Conservation (phyloP, 805 yeast genomes). For the Hanseniaspora lachancei region DNA sequence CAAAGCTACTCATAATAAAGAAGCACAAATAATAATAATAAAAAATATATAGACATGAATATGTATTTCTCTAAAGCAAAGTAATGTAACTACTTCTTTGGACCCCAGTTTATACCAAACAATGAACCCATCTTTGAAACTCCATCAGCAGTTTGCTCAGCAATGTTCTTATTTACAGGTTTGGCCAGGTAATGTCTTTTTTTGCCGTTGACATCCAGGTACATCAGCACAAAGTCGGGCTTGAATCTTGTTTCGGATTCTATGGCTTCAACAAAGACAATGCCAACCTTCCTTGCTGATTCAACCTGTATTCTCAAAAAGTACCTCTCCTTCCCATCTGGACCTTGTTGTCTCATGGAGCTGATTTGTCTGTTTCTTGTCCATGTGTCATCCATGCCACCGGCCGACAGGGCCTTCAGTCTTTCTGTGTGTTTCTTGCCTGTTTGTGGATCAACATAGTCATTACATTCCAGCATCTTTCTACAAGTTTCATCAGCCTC, state of each 20-base stretch:
- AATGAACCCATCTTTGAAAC: conserved; percentile 35
- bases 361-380: conserved; percentile 77
- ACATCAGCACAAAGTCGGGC: conserved; percentile 59
- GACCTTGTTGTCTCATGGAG: conserved; percentile 46
- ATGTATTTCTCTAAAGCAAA: not conserved
- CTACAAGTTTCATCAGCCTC: conserved; percentile 55
- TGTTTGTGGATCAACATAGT: conserved; percentile 18
- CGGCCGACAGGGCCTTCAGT: conserved; percentile 74
- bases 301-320: conserved; percentile 80
- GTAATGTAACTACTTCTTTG: conserved; percentile 36
- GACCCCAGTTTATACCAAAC: conserved; percentile 80
- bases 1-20: not conserved
- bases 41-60: not conserved
- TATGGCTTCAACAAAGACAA: conserved; percentile 69
- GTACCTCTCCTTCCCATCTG: conserved; percentile 67
- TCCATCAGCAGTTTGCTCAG: conserved; percentile 14
- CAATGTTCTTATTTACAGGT: conserved; percentile 41
- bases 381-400: conserved; percentile 56
- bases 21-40: not conserved
- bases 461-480: conserved; percentile 39
- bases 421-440: conserved; percentile 34
- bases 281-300: conserved; percentile 49
- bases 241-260: conserved; percentile 46
- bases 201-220: conserved; percentile 62
- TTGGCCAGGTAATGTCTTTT: conserved; percentile 56